A percentile compares a stretch with the other conserved stretches of the same genome.
Conservation (phyloP, 139 green algal genomes). For the Haematococcus sp. region DNA sequence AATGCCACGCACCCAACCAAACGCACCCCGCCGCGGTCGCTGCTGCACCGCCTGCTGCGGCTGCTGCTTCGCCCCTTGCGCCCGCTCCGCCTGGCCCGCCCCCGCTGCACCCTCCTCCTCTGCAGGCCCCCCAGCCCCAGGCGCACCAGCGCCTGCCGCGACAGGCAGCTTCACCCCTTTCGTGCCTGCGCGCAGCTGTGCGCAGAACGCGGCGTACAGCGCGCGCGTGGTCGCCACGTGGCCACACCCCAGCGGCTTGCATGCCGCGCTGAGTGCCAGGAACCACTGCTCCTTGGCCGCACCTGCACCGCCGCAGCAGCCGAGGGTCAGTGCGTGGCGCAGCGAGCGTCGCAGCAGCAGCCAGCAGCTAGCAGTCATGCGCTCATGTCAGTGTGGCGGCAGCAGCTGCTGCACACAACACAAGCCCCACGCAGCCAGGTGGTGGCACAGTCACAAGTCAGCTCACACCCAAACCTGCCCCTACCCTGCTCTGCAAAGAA, state of each 20-base stretch:
- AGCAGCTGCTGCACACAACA: too few relatives aligned
- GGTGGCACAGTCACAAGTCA: too few relatives aligned
- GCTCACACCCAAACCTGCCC: background rate
- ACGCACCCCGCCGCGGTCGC: background rate
- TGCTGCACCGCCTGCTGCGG: background rate
- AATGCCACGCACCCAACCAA: background rate
- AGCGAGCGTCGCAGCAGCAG: too few relatives aligned
- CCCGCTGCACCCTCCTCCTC: too few relatives aligned
- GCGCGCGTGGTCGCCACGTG: slow-evolving; percentile 8
- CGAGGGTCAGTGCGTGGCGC: too few relatives aligned
- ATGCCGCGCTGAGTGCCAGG: slow-evolving; percentile 6
- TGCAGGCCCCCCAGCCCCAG: too few relatives aligned
- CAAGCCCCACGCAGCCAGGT: background rate
- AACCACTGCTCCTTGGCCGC: slow-evolving; percentile 34
- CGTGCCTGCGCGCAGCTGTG: slow-evolving; percentile 3
- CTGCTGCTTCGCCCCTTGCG: too few relatives aligned
- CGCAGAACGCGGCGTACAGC: slow-evolving; percentile 20
- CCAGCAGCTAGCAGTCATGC: too few relatives aligned
- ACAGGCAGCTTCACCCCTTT: background rate
- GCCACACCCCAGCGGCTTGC: background rate
- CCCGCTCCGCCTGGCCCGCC: too few relatives aligned
- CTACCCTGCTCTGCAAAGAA: slow-evolving; percentile 23
- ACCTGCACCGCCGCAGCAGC: background rate
- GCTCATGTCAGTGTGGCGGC: too few relatives aligned
- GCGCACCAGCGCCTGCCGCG: background rate